Evolutionary conservation across 441 rosid species (phyloP), one percentile per base, ranked within the genome.

Genomic region (Erysimum pusillum): DNA sequence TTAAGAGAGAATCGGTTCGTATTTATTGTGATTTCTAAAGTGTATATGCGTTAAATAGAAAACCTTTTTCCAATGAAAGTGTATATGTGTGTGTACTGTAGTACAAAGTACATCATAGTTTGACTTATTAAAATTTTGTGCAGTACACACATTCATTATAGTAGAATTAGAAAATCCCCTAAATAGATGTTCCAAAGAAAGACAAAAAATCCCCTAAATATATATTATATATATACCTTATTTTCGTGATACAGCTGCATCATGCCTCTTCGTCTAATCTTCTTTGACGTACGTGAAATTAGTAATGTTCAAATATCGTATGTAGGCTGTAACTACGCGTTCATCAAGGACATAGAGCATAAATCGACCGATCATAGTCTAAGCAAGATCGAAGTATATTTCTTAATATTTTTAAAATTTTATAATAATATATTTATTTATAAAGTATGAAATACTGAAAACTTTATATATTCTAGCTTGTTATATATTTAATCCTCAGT

Each of bases 81-180:
- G 31, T 28, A 28, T 35, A 7, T 15, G 41, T 58, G 53, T 17
- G n/a, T 59, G 18, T 68, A 49, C 9, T 67, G 61, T 36, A 69
- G 76, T 77, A 77, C 76, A 77, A 52, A 52, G 67, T 70, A 76
- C 76, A 71, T 3, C 31, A 36, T 4, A 2, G 8, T 64, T 63
- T 71, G 54, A 71, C 51, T 56, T 70, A 61, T 71, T 42, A 38
- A 64, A 17, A 4, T 3, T 57, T 61, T 63, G 67, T 71, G 76
- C 64, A 64, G 76, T 77, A 77, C 80, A 76, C 68, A 18, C 32
- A 69, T n/a, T 52, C 5, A n/a, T 15, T 76, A 42, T 41, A 32
- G 9, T 64, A 58, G n/a, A 4, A 51, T 9, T 45, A 48, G 46
- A 68, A 9, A 49, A 49, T 31, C 73, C 13, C 67, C 67, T 46